phyloP scores from a whole-genome alignment of 306 rosid genomes.

The Potentilla sterilis region DNA sequence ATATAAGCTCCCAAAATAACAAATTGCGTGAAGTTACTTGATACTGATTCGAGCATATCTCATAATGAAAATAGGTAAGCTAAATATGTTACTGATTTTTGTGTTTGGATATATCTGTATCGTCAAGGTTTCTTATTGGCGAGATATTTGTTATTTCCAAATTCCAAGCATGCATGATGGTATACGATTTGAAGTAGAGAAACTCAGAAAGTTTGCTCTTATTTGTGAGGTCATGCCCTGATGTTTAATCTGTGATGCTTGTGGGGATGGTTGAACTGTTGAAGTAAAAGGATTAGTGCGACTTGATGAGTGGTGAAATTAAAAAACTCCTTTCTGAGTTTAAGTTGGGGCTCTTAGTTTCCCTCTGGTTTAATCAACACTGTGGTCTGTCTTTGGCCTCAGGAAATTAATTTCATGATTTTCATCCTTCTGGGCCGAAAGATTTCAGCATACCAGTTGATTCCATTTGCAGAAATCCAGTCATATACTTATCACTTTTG shows the following conservation, averaged over 20 bases:
- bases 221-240: not conserved
- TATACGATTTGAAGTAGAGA: not conserved
- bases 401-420: not conserved
- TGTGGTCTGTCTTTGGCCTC: not conserved
- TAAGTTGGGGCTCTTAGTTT: not conserved
- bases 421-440: not conserved
- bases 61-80: constrained; percentile 37
- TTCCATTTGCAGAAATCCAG: not conserved
- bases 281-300: not conserved
- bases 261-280: constrained; percentile 2
- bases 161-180: not conserved
- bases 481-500: not conserved
- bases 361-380: not conserved
- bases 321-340: not conserved
- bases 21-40: constrained; percentile 38
- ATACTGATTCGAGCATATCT: constrained; percentile 12
- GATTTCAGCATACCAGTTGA: not conserved
- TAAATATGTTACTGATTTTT: not conserved
- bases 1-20: constrained; percentile 53
- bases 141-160: not conserved
- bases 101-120: not conserved
- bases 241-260: not conserved
- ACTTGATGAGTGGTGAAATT: not conserved
- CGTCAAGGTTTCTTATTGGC: not conserved
- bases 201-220: not conserved